phyloP scores from a whole-genome alignment of 352 stramenopile species.

The Globisporangium spinosum region DNA sequence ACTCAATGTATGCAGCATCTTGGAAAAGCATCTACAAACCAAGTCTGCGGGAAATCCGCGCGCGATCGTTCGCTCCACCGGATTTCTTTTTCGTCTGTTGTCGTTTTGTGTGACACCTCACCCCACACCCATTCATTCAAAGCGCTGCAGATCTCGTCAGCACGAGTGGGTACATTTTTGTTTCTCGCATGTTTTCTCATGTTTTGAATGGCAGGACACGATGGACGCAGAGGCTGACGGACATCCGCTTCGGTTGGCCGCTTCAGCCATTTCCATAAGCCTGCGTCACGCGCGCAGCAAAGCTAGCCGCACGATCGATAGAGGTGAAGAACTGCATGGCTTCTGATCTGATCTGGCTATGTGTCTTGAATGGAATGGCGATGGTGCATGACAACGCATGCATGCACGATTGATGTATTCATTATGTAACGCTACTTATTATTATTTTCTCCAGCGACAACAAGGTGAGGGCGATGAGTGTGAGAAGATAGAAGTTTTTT shows the following conservation, averaged over 20 bases:
- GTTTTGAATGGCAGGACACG: no score
- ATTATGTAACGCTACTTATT: no score
- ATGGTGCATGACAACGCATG: no score
- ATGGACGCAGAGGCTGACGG: no score
- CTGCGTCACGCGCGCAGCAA: no score
- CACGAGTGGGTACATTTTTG: no score
- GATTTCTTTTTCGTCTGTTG: slow-evolving; percentile 13
- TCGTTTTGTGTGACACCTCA: slow-evolving; percentile 11
- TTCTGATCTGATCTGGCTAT: not conserved
- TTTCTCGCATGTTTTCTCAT: no score
- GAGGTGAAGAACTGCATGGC: not conserved
- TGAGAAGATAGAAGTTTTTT: not conserved
- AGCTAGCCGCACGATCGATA: not conserved
- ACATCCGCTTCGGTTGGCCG: no score
- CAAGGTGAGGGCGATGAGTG: not conserved
- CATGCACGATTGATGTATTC: no score
- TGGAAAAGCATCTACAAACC: not conserved
- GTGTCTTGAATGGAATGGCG: not conserved
- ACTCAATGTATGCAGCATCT: not conserved
- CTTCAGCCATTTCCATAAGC: no score
- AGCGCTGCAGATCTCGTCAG: no score
- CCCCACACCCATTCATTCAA: not conserved
- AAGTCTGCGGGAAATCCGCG: not conserved
- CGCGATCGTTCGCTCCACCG: not conserved
- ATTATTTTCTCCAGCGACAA: not conserved